A percentile compares a stretch with the other conserved stretches of the same genome.
Evolutionary conservation across 2,329 filamentous ascomycete genomes (phyloP).

Genomic region (Botrytis porri): DNA sequence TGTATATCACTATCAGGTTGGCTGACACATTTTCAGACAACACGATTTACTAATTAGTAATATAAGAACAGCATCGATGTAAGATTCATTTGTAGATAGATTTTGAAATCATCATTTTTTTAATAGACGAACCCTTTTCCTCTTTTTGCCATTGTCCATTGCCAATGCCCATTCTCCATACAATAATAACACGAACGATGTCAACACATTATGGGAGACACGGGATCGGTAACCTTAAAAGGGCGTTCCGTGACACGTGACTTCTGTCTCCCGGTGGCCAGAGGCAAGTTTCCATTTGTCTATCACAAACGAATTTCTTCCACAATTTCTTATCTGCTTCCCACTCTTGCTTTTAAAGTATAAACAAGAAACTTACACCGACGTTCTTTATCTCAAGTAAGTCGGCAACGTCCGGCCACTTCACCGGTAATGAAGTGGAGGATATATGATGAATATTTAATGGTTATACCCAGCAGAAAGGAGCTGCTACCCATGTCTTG

Average conservation of each 20-base stretch:
- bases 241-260: background rate
- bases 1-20: background rate
- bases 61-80: background rate
- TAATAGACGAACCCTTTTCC: background rate
- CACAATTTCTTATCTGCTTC: constrained; percentile 4
- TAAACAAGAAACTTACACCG: background rate
- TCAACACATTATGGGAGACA: background rate
- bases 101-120: background rate
- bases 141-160: background rate
- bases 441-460: background rate
- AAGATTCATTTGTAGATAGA: background rate
- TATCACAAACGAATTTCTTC: background rate
- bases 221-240: background rate
- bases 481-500: background rate
- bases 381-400: background rate
- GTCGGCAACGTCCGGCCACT: background rate
- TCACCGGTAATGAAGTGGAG: background rate
- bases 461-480: background rate
- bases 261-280: background rate
- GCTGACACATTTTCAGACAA: background rate
- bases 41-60: background rate
- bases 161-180: background rate
- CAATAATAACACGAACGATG: background rate
- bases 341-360: background rate
- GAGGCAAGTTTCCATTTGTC: background rate